These are phyloP conservation scores for Neurospora sp. DNA, from an alignment of 495 filamentous ascomycete species.

Conservation along the genomic window DNA sequence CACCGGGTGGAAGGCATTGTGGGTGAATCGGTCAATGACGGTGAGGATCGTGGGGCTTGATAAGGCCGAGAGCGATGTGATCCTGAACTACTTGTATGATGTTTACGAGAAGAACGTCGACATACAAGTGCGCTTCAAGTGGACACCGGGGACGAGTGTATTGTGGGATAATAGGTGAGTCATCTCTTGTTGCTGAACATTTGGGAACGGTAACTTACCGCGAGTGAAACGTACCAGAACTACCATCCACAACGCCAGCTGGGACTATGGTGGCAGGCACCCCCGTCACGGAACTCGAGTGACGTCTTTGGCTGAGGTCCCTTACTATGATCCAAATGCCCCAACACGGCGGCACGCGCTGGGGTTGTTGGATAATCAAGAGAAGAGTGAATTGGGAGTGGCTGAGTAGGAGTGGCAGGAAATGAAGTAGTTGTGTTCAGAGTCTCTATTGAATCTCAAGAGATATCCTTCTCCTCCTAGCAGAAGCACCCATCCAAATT, in stretches of 20 bases:
- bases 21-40: conserved; percentile 60
- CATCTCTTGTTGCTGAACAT: neutral
- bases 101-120: conserved; percentile 57
- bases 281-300: conserved; percentile 54
- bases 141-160: conserved; percentile 50
- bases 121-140: conserved; percentile 57
- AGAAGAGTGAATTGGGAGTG: conserved; percentile 19
- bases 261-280: conserved; percentile 55
- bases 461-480: no score
- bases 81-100: conserved; percentile 55
- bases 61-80: conserved; percentile 55
- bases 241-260: conserved; percentile 57
- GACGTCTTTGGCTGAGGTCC: conserved; percentile 57
- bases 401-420: neutral
- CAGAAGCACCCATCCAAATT: no score
- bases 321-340: conserved; percentile 47
- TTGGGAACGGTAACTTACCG: neutral
- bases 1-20: conserved; percentile 61
- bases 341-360: conserved; percentile 50
- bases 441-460: no score
- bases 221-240: conserved; percentile 31
- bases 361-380: conserved; percentile 34
- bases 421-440: no score
- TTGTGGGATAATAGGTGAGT: conserved; percentile 56
- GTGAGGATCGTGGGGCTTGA: conserved; percentile 54